A percentile compares a stretch with the other conserved stretches of the same genome.
Evolutionary conservation across 768 basidiomycete species (phyloP).

Genomic region (Pulveroboletus ravenelii): DNA sequence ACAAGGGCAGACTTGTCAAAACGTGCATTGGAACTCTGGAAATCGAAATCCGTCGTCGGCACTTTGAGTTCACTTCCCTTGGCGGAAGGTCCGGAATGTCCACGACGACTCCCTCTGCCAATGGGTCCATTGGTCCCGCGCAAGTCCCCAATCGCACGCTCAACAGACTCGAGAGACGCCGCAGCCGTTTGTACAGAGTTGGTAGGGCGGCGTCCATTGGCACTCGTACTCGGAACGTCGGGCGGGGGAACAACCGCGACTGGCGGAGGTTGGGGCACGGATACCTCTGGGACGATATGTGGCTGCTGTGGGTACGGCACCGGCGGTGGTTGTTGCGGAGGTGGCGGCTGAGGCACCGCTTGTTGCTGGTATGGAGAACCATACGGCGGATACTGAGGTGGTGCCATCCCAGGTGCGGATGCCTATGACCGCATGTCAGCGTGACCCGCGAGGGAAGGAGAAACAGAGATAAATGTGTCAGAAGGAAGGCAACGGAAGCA

Average conservation of each 20-base stretch:
- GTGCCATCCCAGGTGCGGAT: conserved; percentile 40
- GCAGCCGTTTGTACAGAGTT: conserved; percentile 68
- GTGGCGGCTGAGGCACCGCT: conserved; percentile 29
- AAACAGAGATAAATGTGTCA: conserved; percentile 27
- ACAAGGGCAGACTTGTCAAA: conserved; percentile 70
- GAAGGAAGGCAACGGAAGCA: conserved; percentile 61
- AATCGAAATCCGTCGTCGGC: conserved; percentile 79
- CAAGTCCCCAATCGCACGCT: conserved; percentile 50
- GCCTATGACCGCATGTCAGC: conserved; percentile 35
- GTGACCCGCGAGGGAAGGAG: not conserved
- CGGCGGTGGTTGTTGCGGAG: conserved; percentile 28
- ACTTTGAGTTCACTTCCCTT: conserved; percentile 46
- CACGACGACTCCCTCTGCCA: conserved; percentile 39
- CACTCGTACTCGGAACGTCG: conserved; percentile 24
- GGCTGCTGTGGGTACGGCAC: conserved; percentile 26
- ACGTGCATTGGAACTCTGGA: conserved; percentile 67
- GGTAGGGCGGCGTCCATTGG: conserved; percentile 29
- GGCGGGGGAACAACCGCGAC: conserved; percentile 16
- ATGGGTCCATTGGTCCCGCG: conserved; percentile 35
- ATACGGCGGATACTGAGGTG: conserved; percentile 28
- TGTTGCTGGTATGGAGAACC: conserved; percentile 31
- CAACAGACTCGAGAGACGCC: conserved; percentile 70
- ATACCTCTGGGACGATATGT: conserved; percentile 24
- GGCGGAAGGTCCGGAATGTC: conserved; percentile 20
- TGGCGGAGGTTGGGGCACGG: conserved; percentile 21